Evolutionary conservation across 129 eudicot genomes (phyloP).

Genomic region (Centrapalus pauciflorus): DNA sequence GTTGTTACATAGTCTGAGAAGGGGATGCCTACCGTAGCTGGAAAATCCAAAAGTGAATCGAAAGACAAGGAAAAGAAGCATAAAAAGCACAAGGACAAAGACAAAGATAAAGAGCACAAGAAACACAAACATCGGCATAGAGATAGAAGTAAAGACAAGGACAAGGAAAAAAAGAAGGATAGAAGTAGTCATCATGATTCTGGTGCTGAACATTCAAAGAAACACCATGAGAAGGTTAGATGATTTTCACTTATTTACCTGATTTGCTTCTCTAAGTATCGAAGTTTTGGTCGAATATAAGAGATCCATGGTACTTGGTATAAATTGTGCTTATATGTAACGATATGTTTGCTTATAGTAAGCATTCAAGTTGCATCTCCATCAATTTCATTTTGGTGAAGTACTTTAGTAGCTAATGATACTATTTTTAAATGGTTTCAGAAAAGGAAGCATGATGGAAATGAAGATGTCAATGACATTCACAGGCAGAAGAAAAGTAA

Average conservation of each 20-base stretch:
- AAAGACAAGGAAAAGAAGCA: slow-evolving; percentile 43
- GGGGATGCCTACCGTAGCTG: slow-evolving; percentile 42
- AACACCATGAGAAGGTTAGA: neutral
- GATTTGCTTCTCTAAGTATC: too few species aligned
- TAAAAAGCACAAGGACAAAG: slow-evolving; percentile 40
- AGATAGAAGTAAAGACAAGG: slow-evolving; percentile 33
- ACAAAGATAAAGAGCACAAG: slow-evolving; percentile 43
- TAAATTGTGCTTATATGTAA: too few species aligned
- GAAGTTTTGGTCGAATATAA: too few species aligned
- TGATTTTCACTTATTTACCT: neutral
- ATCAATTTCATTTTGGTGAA: too few species aligned
- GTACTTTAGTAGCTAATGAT: neutral
- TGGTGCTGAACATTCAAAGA: neutral
- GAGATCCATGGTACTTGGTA: too few species aligned
- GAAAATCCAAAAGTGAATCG: slow-evolving; percentile 33
- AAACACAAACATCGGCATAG: slow-evolving; percentile 48
- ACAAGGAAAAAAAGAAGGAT: slow-evolving; percentile 37
- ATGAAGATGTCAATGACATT: slow-evolving; percentile 66
- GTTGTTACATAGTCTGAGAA: slow-evolving; percentile 37
- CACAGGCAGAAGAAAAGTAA: slow-evolving; percentile 88
- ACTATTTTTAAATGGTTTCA: slow-evolving; percentile 19
- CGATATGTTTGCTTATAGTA: too few species aligned
- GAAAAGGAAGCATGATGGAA: slow-evolving; percentile 93
- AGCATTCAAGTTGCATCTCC: too few species aligned
- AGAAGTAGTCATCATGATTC: slow-evolving; percentile 28